Evolutionary conservation across 2,329 filamentous ascomycete species (phyloP).

Genomic region (Aureobasidium leucospermi): DNA sequence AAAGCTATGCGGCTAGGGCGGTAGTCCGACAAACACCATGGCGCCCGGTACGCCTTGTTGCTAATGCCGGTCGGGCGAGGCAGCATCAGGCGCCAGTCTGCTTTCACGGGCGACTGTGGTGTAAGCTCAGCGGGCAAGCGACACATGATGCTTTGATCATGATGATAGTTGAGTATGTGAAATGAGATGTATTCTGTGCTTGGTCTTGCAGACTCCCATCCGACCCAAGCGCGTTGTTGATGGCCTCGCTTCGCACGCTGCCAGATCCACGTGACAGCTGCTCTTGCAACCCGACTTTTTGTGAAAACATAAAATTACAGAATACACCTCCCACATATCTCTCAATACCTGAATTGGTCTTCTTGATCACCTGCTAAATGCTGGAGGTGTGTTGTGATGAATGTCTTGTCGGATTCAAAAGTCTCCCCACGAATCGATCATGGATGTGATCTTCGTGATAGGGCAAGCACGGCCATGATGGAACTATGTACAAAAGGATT

Average conservation of each 20-base stretch:
- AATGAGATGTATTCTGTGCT: not conserved
- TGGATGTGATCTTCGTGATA: not conserved
- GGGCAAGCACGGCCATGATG: not conserved
- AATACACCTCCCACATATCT: not conserved
- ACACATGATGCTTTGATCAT: not conserved
- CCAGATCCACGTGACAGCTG: not conserved
- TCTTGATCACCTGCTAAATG: too few relatives aligned
- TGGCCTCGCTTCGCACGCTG: conserved; percentile 1
- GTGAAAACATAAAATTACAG: not conserved
- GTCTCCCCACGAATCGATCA: too few relatives aligned
- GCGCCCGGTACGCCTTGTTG: not conserved
- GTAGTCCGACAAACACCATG: not conserved
- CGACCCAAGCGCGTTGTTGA: not conserved
- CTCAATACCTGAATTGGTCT: not conserved
- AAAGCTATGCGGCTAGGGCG: not conserved
- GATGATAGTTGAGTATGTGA: not conserved
- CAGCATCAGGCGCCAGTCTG: not conserved
- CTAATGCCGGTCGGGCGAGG: not conserved
- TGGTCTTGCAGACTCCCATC: not conserved
- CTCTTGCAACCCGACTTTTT: not conserved
- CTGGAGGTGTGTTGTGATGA: not conserved
- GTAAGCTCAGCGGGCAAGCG: not conserved
- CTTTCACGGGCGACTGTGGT: too few relatives aligned
- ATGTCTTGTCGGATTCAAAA: not conserved
- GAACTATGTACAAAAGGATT: not conserved